Evolutionary conservation across 2,329 filamentous ascomycete species (phyloP), one percentile per base, ranked within the genome.

Genomic region (Bipolaris sorokiniana): DNA sequence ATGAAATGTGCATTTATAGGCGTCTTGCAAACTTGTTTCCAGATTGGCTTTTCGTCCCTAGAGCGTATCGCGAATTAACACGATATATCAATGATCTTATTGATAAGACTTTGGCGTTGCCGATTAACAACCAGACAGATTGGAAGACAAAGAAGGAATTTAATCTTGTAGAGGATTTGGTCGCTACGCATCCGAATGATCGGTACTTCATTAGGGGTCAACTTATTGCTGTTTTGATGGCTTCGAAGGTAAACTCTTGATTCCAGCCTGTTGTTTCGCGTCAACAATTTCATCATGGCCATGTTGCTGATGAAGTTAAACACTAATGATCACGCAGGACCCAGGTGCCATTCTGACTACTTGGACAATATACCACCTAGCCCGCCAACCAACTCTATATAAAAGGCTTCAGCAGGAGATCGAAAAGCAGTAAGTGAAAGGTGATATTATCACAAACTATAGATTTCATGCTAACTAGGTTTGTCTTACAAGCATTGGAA

Each of bases 11-110:
- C 13, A 28, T 9, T 5, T 28, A 5, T 15, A 45, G 41, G 33
- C 44, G 51, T 5, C 51, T 54, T 41, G 51, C 51, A 36, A 54
- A 54, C n/a, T 18, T 54, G 9, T 54, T 54, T 36, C 51, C 51
- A 1, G 51, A 54, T 26, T 54, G 51, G 51, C 34, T 54, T 7
- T 54, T 54, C 13, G 51, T 33, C 1, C 51, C 42, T 10, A 18
- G 23, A 40, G 51, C 51, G 3, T 54, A 54, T 34, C 42, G 51
- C 26, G 51, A 54, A 3, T 10, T 54, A 11, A 54, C 51, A 26
- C 36, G 13, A 10, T 54, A 48, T 15, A 54, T 54, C 15, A 18
- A 54, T 3, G 26, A 42, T 10, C 44, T 54, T 26, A 54, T 54
- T 18, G 44, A 48, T 18, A 54, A 54, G 36, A 54, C 51, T 11